phyloP scores from a whole-genome alignment of 176 grass and related monocot species.

The Cenchrus fungigraminus region DNA sequence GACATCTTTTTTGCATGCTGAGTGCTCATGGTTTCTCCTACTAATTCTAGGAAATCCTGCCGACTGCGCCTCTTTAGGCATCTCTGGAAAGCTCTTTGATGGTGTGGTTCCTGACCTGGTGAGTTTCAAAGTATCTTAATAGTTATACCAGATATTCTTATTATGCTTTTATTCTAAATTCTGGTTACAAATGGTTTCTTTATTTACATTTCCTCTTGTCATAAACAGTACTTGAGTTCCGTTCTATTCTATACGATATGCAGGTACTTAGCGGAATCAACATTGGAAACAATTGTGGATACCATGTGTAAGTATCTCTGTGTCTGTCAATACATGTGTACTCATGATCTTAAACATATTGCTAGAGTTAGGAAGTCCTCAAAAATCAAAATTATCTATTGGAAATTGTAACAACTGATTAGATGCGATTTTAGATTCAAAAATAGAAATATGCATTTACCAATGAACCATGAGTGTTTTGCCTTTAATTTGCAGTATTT shows the following conservation, averaged over 20 bases:
- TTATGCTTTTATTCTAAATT: slow-evolving; percentile 5
- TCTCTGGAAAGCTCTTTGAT: slow-evolving; percentile 94
- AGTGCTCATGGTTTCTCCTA: slow-evolving; percentile 31
- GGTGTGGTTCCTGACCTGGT: slow-evolving; percentile 90
- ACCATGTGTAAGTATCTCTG: slow-evolving; percentile 69
- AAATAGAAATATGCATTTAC: not conserved
- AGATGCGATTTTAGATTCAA: not conserved
- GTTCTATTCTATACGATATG: slow-evolving; percentile 40
- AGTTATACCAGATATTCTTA: slow-evolving; percentile 1
- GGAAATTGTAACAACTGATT: slow-evolving; percentile 4
- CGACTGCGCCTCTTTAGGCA: slow-evolving; percentile 89
- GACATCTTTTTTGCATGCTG: not conserved
- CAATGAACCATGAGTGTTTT: slow-evolving; percentile 26
- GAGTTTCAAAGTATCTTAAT: slow-evolving; percentile 35
- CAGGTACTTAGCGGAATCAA: slow-evolving; percentile 98
- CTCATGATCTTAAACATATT: slow-evolving; percentile 18
- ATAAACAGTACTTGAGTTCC: not conserved
- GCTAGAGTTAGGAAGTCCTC: slow-evolving; percentile 1
- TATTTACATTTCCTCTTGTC: slow-evolving; percentile 3
- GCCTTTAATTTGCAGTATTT: slow-evolving; percentile 66
- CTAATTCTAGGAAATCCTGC: slow-evolving; percentile 78
- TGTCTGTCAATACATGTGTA: slow-evolving; percentile 16
- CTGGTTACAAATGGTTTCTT: not conserved
- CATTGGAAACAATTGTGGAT: slow-evolving; percentile 84
- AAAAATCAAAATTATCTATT: slow-evolving; percentile 15